A percentile compares a stretch with the other conserved stretches of the same genome.
Conservation (phyloP, 257 asterid species). For the Nicotiana tomentosiformis region DNA sequence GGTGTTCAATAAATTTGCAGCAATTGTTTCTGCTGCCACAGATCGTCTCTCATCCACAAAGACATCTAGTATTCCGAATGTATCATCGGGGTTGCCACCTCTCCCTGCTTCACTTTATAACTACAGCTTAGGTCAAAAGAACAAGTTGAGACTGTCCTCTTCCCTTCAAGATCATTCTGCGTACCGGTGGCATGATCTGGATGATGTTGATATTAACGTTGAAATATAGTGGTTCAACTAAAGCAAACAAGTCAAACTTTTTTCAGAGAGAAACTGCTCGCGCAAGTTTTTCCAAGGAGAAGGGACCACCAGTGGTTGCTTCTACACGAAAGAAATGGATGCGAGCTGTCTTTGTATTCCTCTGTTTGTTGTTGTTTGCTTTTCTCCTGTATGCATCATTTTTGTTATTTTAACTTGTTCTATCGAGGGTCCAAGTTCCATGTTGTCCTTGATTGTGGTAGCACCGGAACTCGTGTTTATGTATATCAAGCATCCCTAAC, state of each 20-base stretch:
- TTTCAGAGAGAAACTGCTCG: constrained; percentile 37
- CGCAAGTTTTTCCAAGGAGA: constrained; percentile 86
- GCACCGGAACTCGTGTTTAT: constrained; percentile 95
- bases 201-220: constrained; percentile 34
- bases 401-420: constrained; percentile 55
- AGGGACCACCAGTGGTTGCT: constrained; percentile 20
- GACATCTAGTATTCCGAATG: constrained; percentile 32
- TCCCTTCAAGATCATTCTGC: constrained; percentile 88
- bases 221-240: constrained; percentile 28
- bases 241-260: constrained; percentile 25
- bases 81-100: constrained; percentile 65
- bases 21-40: constrained; percentile 42
- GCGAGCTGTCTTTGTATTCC: constrained; percentile 41
- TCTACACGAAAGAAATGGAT: constrained; percentile 51
- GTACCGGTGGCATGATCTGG: constrained; percentile 51
- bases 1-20: constrained; percentile 57
- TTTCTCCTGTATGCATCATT: constrained; percentile 39
- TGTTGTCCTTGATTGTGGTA: constrained; percentile 93
- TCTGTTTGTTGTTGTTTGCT: constrained; percentile 47
- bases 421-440: constrained; percentile 56
- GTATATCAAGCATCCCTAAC: constrained; percentile 67
- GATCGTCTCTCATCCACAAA: constrained; percentile 44
- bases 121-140: constrained; percentile 38
- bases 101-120: constrained; percentile 39
- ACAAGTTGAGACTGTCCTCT: constrained; percentile 53